A percentile compares a stretch with the other conserved stretches of the same genome.
Conservation (phyloP, 169 alveolate species). For the Cryptosporidium meleagridis region DNA sequence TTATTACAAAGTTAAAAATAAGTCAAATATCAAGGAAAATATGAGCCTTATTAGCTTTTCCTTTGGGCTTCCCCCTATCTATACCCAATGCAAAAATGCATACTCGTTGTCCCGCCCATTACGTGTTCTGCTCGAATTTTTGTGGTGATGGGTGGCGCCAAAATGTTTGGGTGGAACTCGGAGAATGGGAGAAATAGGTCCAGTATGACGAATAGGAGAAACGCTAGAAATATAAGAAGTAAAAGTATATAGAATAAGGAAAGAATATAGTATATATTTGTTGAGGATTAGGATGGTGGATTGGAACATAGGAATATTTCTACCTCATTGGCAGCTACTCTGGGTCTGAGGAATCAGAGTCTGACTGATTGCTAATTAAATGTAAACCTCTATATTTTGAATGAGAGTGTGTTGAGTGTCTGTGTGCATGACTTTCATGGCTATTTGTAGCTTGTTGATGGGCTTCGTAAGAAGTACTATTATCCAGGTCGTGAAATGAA, state of each 20-base stretch:
- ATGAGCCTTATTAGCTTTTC: background rate
- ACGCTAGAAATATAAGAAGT: too few species aligned
- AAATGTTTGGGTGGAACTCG: background rate
- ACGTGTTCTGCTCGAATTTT: background rate
- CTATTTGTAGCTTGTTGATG: background rate
- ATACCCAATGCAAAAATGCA: background rate
- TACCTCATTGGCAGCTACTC: background rate
- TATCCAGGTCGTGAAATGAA: background rate
- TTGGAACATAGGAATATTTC: background rate
- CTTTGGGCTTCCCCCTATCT: background rate
- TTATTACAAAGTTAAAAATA: background rate
- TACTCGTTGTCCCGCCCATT: background rate
- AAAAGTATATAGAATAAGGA: too few species aligned
- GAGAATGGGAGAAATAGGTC: background rate
- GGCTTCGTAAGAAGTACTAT: background rate
- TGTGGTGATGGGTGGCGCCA: background rate
- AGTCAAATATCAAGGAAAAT: background rate
- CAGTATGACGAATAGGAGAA: background rate
- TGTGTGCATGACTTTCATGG: background rate
- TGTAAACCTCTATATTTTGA: slow-evolving; percentile 63
- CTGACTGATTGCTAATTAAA: slow-evolving; percentile 8
- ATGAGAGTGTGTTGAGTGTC: background rate
- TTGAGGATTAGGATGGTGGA: background rate
- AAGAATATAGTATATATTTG: too few species aligned
- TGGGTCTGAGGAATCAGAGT: slow-evolving; percentile 24